Evolutionary conservation across 225 moss, liverwort and hornwort species (phyloP).

Genomic region (Lunularia cruciata): DNA sequence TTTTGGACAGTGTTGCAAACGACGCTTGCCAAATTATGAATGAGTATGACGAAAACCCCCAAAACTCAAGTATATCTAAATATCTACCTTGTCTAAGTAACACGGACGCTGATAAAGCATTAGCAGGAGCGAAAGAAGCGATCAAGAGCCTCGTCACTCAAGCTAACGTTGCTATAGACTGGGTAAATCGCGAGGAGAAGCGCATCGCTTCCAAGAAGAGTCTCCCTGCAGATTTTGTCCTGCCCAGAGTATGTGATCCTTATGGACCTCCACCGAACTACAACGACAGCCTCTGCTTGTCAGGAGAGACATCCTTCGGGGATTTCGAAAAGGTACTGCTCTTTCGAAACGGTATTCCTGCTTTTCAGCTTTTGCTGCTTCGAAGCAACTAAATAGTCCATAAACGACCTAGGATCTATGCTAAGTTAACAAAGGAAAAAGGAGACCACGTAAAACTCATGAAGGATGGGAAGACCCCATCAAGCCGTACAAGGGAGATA

Average conservation of each 20-base stretch:
- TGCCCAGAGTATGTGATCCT: conserved; percentile 69
- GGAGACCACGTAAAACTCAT: too few relatives aligned
- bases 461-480: too few relatives aligned
- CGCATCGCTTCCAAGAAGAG: conserved; percentile 37
- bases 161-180: conserved; percentile 60
- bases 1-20: conserved; percentile 52
- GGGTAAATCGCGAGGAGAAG: conserved; percentile 60
- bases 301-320: conserved; percentile 49
- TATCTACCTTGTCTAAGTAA: conserved; percentile 60
- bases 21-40: conserved; percentile 70
- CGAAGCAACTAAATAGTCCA: too few relatives aligned
- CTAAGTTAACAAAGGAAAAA: too few relatives aligned
- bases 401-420: too few relatives aligned
- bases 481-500: too few relatives aligned
- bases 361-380: too few relatives aligned
- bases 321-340: conserved; percentile 46
- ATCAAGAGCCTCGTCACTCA: conserved; percentile 64
- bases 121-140: conserved; percentile 68
- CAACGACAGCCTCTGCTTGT: conserved; percentile 42
- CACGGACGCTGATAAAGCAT: conserved; percentile 47
- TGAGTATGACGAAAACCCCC: conserved; percentile 52
- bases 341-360: too few relatives aligned
- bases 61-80: conserved; percentile 57
- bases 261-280: conserved; percentile 61
- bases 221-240: conserved; percentile 34